Evolutionary conservation across 106 monocot species (phyloP), one percentile per base, ranked within the genome.

Genomic region (Ottelia alismoides): DNA sequence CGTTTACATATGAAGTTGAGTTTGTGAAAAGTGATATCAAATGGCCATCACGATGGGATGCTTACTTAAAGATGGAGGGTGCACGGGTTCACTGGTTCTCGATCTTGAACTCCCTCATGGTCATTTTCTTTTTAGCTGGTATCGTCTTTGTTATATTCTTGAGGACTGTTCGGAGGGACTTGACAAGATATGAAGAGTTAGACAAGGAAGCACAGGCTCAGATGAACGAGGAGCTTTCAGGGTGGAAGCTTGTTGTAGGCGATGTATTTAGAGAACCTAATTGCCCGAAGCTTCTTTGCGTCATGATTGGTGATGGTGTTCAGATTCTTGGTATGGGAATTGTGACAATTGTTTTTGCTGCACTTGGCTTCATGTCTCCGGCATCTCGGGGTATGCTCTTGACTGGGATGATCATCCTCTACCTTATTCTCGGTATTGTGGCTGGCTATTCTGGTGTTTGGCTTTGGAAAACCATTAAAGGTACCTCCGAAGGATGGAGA

Each of bases 1-100:
- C 78, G 0, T 83, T 83, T 43, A 83, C 83, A 3, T 83, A 83
- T 54, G 74, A 75, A 2, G 78, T 83, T 10, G 78, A 53, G n/a
- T 83, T 83, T 45, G 68, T 75, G 31, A 72, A 57, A 49, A 78
- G 74, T 45, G 60, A 78, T 22, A 72, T 75, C 49, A 74, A 64
- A 61, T 83, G 83, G 83, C 83, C 78, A 2, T 83, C 83, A 22
- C 52, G 83, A 5, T 83, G 83, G 83, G 83, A 83, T 58, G 71
- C 70, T n/a, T 83, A 83, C 31, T 51, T 83, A 52, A 83, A 78
- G 53, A 83, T 75, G 78, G 78, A 78, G 20, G 78, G 83, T 52
- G 66, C 74, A 2, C 74, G 71, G 30, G 72, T 78, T 2, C 83
- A 83, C 26, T 83, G 83, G 83, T 83, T 83, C 63, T 83, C 78